A percentile compares a stretch with the other conserved stretches of the same genome.
Evolutionary conservation across 306 rosid species (phyloP).

Genomic region (Hippophae rhamnoides): DNA sequence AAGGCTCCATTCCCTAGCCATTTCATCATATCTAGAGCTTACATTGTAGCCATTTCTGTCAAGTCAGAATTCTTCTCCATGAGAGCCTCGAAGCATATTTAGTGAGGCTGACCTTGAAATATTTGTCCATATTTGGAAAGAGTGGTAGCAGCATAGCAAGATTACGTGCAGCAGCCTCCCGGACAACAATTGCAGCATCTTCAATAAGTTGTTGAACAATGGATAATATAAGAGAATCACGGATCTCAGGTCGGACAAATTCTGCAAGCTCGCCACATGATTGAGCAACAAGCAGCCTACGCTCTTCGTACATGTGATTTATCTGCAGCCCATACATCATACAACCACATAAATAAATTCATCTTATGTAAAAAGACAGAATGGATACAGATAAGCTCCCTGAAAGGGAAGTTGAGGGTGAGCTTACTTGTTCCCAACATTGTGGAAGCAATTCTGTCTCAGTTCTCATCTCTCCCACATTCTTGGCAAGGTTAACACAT

Average conservation of each 20-base stretch:
- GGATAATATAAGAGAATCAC: conserved; percentile 91
- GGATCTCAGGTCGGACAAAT: conserved; percentile 93
- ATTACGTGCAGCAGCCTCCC: conserved; percentile 92
- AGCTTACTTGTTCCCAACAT: conserved; percentile 96
- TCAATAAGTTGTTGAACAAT: conserved; percentile 87
- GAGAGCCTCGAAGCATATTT: conserved; percentile 99
- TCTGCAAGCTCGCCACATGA: conserved; percentile 95
- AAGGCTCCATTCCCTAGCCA: conserved; percentile 80
- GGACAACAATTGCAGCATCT: conserved; percentile 87
- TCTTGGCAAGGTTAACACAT: conserved; percentile 83
- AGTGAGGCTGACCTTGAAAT: conserved; percentile 99
- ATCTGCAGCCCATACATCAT: conserved; percentile 45
- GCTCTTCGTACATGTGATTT: conserved; percentile 94
- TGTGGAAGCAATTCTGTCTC: conserved; percentile 97
- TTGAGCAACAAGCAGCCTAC: conserved; percentile 95
- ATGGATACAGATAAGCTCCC: conserved; percentile 5
- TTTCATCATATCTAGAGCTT: conserved; percentile 91
- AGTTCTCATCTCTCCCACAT: conserved; percentile 98
- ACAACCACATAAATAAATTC: conserved; percentile 20
- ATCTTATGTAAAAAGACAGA: conserved; percentile 16
- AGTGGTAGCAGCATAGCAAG: conserved; percentile 92
- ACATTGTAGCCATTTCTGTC: conserved; percentile 94
- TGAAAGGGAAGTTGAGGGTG: conserved; percentile 1
- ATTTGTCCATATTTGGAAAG: conserved; percentile 87
- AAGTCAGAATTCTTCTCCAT: conserved; percentile 99